Percentiles rank a stretch among this genome's conserved stretches.
Evolutionary conservation across 2,329 filamentous ascomycete genomes (phyloP).

Genomic region (Dothiorella sarmentorum): DNA sequence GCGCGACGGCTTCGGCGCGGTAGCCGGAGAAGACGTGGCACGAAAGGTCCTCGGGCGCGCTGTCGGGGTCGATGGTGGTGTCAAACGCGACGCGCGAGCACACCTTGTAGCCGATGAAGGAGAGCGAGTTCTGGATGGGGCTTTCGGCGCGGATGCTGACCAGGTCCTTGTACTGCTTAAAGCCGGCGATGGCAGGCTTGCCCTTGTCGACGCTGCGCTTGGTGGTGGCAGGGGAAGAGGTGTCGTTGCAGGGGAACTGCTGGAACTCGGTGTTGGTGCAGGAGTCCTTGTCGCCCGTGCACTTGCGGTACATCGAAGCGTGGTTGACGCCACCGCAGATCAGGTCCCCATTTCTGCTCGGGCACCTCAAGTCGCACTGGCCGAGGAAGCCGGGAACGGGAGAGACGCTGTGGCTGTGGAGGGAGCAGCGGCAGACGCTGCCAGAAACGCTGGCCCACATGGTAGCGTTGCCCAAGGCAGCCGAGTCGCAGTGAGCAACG

Average conservation of each 20-base stretch:
- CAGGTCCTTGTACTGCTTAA: no score
- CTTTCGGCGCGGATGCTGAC: no score
- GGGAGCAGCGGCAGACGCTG: neutral
- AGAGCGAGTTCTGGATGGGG: no score
- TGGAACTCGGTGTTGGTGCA: neutral
- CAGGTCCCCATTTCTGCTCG: neutral
- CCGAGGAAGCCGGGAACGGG: neutral
- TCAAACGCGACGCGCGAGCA: no score
- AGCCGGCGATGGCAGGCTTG: no score
- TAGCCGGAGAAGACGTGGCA: neutral
- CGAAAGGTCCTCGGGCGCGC: neutral
- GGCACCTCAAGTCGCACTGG: neutral
- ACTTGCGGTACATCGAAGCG: neutral
- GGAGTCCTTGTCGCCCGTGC: neutral
- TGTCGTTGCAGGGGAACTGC: neutral
- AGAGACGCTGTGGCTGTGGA: neutral
- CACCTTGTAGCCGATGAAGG: constrained; percentile 1
- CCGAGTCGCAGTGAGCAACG: constrained; percentile 48
- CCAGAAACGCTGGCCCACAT: neutral
- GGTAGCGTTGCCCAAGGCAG: neutral
- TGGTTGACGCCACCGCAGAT: neutral
- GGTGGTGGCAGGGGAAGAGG: no score
- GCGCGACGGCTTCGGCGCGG: neutral
- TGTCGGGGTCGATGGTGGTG: neutral
- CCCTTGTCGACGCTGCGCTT: no score